Evolutionary conservation across 2,329 filamentous ascomycete species (phyloP).

Genomic region (Fusarium falciforme): DNA sequence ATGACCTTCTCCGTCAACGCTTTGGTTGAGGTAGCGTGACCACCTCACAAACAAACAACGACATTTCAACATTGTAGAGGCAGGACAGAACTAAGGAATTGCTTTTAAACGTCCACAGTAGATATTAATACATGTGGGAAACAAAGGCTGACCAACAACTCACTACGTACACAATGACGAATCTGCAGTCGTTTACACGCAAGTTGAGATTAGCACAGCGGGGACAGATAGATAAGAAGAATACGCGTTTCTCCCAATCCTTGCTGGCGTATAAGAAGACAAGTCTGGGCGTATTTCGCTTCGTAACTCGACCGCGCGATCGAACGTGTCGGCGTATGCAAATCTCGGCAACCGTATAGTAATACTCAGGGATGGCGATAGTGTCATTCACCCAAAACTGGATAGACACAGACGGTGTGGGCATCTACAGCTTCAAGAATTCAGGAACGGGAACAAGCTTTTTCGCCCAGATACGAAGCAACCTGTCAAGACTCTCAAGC

Average conservation of each 20-base stretch:
- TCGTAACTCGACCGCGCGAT: not conserved
- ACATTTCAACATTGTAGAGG: not conserved
- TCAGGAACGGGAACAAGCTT: conserved; percentile 14
- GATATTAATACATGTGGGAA: not conserved
- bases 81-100: not conserved
- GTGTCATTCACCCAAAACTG: not conserved
- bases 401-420: not conserved
- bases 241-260: not conserved
- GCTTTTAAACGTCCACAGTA: not conserved
- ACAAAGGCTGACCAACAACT: not conserved
- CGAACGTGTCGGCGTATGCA: not conserved
- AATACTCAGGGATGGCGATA: not conserved
- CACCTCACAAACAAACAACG: not conserved
- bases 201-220: not conserved
- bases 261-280: not conserved
- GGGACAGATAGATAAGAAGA: not conserved
- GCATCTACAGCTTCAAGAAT: not conserved
- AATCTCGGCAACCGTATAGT: not conserved
- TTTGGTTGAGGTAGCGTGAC: not conserved
- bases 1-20: not conserved
- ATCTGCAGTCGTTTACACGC: not conserved
- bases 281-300: not conserved
- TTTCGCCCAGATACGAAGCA: conserved; percentile 1
- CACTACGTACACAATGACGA: not conserved
- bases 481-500: not conserved